Percentiles rank a stretch among this genome's conserved stretches.
Evolutionary conservation across 164 flowering plant genomes (phyloP).

Genomic region (Buxus sempervirens): DNA sequence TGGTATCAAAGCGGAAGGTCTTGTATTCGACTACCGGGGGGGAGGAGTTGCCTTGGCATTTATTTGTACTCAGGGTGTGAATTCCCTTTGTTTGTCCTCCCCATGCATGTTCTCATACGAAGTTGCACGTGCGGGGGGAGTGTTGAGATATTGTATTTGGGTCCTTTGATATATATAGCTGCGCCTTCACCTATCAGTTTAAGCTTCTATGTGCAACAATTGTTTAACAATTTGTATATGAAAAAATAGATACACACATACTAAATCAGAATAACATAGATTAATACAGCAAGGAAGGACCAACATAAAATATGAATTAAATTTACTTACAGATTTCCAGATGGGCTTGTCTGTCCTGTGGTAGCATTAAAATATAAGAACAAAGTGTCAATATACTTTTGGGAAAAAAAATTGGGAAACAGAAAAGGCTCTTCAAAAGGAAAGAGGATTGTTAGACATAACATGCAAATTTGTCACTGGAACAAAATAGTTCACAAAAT

Average conservation of each 20-base stretch:
- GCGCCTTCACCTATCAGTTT: too few relatives aligned
- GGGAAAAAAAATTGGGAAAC: neutral
- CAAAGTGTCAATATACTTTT: constrained; percentile 8
- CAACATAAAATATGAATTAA: neutral
- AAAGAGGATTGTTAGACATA: constrained; percentile 1
- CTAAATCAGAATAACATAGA: neutral
- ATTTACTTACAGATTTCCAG: constrained; percentile 85
- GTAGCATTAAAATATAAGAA: constrained; percentile 3
- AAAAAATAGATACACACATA: neutral
- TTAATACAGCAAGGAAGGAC: neutral
- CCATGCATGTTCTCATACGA: too few relatives aligned
- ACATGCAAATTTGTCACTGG: neutral
- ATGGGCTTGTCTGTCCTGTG: constrained; percentile 77
- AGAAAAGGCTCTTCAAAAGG: neutral
- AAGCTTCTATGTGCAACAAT: too few relatives aligned
- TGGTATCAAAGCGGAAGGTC: too few relatives aligned
- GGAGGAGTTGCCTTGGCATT: too few relatives aligned
- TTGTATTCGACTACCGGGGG: too few relatives aligned
- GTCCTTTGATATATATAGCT: too few relatives aligned
- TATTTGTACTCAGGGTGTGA: too few relatives aligned
- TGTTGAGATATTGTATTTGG: too few relatives aligned
- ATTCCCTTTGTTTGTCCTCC: too few relatives aligned
- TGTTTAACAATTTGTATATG: too few relatives aligned
- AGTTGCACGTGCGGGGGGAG: too few relatives aligned
- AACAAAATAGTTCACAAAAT: neutral